Conservation (phyloP, 345 rosid genomes). For the Hirschfeldia incana region DNA sequence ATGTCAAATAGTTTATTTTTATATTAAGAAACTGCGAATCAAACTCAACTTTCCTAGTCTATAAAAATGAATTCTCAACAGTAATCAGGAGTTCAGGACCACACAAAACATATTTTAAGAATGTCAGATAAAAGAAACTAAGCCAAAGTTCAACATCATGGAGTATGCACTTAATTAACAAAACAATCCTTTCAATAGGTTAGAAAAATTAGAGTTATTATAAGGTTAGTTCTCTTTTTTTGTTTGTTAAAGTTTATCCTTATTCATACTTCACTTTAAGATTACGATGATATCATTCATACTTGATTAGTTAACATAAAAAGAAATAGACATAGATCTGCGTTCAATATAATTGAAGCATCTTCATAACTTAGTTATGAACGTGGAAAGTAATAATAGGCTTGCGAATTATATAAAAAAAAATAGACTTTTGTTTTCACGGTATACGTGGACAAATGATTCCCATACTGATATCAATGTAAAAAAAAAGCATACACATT, state of each 20-base stretch:
- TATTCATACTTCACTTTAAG: not conserved
- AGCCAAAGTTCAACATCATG: not conserved
- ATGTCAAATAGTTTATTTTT: not conserved
- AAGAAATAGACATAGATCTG: slow-evolving; percentile 27
- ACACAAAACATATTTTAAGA: not conserved
- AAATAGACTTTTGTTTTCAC: slow-evolving; percentile 10
- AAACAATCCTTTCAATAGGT: not conserved
- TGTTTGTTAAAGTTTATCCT: not conserved
- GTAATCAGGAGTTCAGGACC: not conserved
- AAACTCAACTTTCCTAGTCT: not conserved
- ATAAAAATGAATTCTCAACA: not conserved
- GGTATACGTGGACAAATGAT: slow-evolving; percentile 18
- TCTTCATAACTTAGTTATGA: slow-evolving; percentile 23
- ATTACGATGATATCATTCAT: slow-evolving; percentile 1
- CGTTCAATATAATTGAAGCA: not conserved
- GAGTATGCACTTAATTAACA: not conserved
- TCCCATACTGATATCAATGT: slow-evolving; percentile 9
- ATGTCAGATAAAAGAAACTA: not conserved
- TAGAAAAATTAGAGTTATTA: not conserved
- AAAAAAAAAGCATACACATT: not conserved
- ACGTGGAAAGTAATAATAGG: slow-evolving; percentile 34
- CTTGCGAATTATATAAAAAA: slow-evolving; percentile 17
- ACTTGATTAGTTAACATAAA: slow-evolving; percentile 11
- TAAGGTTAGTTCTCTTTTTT: not conserved
- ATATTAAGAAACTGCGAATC: not conserved